phyloP scores from a whole-genome alignment of 345 rosid genomes.

The Cochlearia excelsa region DNA sequence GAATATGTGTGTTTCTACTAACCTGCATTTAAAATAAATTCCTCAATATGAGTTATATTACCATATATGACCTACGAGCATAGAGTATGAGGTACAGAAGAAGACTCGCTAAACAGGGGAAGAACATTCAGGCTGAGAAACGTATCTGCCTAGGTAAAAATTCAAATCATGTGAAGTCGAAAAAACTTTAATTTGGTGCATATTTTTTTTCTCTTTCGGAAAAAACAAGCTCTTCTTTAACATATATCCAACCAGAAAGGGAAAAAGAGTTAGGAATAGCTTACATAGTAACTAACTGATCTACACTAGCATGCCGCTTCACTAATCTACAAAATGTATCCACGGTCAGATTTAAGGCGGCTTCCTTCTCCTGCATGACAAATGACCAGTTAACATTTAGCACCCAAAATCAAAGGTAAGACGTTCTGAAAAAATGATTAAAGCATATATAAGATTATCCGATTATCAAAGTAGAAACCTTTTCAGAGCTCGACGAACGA shows the following conservation, averaged over 20 bases:
- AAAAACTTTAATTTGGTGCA: slow-evolving; percentile 10
- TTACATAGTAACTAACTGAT: slow-evolving; percentile 93
- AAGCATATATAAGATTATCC: neutral
- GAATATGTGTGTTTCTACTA: slow-evolving; percentile 98
- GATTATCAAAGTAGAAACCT: slow-evolving; percentile 45
- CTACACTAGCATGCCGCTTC: slow-evolving; percentile 89
- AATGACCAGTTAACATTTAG: slow-evolving; percentile 22
- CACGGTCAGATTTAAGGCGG: slow-evolving; percentile 83
- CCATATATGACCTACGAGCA: slow-evolving; percentile 21
- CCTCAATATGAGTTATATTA: slow-evolving; percentile 34
- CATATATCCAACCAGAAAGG: slow-evolving; percentile 20
- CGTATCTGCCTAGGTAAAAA: neutral
- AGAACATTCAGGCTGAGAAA: slow-evolving; percentile 22
- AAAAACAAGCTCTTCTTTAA: slow-evolving; percentile 18
- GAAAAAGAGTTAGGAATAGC: slow-evolving; percentile 25
- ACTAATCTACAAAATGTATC: slow-evolving; percentile 98
- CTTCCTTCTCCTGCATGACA: slow-evolving; percentile 93
- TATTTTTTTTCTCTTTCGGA: neutral
- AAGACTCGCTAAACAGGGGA: slow-evolving; percentile 16
- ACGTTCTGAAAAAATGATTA: neutral
- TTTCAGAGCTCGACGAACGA: slow-evolving; percentile 95
- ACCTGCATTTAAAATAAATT: slow-evolving; percentile 58
- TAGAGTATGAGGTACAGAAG: slow-evolving; percentile 17
- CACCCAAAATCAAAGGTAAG: slow-evolving; percentile 18
- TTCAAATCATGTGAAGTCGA: slow-evolving; percentile 11